phyloP scores from a whole-genome alignment of 2,329 filamentous ascomycete species.

The Stagonosporopsis cucurbitacearum region DNA sequence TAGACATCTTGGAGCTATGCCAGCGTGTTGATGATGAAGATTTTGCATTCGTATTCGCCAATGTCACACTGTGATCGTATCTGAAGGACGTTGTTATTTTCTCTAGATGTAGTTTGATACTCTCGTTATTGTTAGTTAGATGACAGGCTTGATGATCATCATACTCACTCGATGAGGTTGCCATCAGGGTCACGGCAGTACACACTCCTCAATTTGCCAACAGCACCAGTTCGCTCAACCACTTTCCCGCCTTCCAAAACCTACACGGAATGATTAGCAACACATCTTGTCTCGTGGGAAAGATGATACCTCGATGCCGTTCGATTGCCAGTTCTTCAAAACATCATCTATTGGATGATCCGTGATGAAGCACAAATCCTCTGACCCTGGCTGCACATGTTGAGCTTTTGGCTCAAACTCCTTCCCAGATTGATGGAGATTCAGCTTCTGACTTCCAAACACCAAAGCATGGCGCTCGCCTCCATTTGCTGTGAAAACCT shows the following conservation, averaged over 20 bases:
- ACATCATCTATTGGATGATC: slow-evolving; percentile 16
- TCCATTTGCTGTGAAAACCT: slow-evolving; percentile 9
- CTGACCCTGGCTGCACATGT: slow-evolving; percentile 14
- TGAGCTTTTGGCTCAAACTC: slow-evolving; percentile 25
- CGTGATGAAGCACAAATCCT: slow-evolving; percentile 21
- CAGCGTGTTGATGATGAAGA: too few species aligned
- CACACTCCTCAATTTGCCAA: slow-evolving; percentile 17
- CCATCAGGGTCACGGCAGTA: slow-evolving; percentile 25
- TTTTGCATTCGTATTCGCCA: too few species aligned
- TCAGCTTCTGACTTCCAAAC: slow-evolving; percentile 23
- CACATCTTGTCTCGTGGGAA: neutral
- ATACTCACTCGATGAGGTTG: slow-evolving; percentile 22
- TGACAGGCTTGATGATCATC: neutral
- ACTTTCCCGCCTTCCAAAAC: slow-evolving; percentile 16
- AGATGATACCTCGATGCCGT: slow-evolving; percentile 1
- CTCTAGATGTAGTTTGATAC: slow-evolving; percentile 4
- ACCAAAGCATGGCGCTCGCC: slow-evolving; percentile 17
- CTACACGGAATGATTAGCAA: neutral
- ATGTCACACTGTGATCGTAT: neutral
- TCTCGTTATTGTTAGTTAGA: neutral
- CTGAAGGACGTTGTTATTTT: too few species aligned
- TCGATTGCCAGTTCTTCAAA: slow-evolving; percentile 1
- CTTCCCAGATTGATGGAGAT: slow-evolving; percentile 20
- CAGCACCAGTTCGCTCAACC: slow-evolving; percentile 12
- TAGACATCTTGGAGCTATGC: too few species aligned